These are phyloP conservation scores for Heterobasidion parviporum DNA, from an alignment of 1,284 basidiomycete species.

Conservation along the genomic window DNA sequence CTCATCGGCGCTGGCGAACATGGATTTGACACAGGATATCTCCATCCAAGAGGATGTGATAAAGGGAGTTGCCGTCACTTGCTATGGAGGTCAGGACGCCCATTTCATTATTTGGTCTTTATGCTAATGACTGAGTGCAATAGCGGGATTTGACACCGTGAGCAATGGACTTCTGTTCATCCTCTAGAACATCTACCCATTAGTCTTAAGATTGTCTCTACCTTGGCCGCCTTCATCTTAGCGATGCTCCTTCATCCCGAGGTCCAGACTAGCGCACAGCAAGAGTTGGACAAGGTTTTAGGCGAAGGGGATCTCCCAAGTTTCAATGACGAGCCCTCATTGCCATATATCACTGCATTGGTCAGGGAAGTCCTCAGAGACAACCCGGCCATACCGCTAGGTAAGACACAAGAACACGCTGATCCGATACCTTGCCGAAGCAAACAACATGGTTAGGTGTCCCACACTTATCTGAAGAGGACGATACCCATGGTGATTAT, in stretches of 20 bases:
- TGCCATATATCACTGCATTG: conserved; percentile 21
- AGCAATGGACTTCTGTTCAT: too few species aligned
- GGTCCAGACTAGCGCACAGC: conserved; percentile 3
- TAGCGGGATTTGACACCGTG: too few species aligned
- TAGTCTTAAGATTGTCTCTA: not conserved
- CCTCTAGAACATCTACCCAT: too few species aligned
- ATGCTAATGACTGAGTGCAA: too few species aligned
- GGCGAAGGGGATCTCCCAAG: conserved; percentile 5
- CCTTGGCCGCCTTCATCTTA: not conserved
- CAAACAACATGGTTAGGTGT: not conserved
- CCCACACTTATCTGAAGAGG: not conserved
- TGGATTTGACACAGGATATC: too few species aligned
- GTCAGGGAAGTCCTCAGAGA: conserved; percentile 11
- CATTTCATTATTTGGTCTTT: too few species aligned
- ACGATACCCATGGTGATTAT: conserved; percentile 12
- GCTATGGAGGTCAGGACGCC: too few species aligned
- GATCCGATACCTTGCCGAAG: not conserved
- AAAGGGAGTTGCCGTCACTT: too few species aligned
- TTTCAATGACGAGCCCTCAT: conserved; percentile 6
- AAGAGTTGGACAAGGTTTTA: conserved; percentile 5
- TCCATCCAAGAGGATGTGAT: too few species aligned
- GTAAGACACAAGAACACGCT: not conserved
- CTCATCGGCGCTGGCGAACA: too few species aligned
- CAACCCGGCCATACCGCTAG: conserved; percentile 1
- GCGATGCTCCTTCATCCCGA: conserved; percentile 6